Evolutionary conservation across 495 filamentous ascomycete species (phyloP).

Genomic region (Oidiodendron maius): DNA sequence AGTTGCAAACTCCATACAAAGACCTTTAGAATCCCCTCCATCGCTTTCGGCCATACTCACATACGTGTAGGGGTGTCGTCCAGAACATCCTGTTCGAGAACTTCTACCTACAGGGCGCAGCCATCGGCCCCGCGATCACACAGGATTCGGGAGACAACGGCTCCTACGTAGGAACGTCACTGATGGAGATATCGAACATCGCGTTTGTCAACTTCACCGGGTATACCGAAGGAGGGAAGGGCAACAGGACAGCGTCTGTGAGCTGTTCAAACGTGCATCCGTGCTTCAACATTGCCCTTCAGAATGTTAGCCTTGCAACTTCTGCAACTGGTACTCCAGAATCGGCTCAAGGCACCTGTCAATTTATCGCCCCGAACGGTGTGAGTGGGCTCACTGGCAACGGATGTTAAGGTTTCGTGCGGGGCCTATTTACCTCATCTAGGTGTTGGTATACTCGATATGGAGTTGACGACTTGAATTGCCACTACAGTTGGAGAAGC

Average conservation of each 20-base stretch:
- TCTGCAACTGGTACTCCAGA: conserved; percentile 24
- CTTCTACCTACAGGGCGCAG: conserved; percentile 41
- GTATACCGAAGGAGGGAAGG: conserved; percentile 24
- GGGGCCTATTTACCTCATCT: no score
- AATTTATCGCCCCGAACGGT: conserved; percentile 32
- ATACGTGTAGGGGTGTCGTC: conserved; percentile 32
- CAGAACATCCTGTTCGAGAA: conserved; percentile 48
- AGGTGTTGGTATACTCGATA: no score
- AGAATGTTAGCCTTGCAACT: conserved; percentile 32
- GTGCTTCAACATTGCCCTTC: conserved; percentile 43
- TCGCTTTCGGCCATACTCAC: background rate
- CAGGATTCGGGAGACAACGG: conserved; percentile 49
- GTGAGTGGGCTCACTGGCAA: conserved; percentile 24
- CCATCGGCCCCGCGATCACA: conserved; percentile 34
- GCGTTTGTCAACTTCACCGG: conserved; percentile 51
- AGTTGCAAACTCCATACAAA: no score
- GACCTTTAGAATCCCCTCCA: background rate
- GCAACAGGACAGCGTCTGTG: conserved; percentile 30
- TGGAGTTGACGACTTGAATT: no score
- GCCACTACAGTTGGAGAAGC: no score
- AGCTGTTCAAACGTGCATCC: conserved; percentile 40
- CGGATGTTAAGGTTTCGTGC: conserved; percentile 6
- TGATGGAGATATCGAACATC: conserved; percentile 44
- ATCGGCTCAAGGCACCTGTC: conserved; percentile 31
- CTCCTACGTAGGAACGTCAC: conserved; percentile 39